phyloP scores from a whole-genome alignment of 768 basidiomycete species.

The Macrolepiota fuliginosa region DNA sequence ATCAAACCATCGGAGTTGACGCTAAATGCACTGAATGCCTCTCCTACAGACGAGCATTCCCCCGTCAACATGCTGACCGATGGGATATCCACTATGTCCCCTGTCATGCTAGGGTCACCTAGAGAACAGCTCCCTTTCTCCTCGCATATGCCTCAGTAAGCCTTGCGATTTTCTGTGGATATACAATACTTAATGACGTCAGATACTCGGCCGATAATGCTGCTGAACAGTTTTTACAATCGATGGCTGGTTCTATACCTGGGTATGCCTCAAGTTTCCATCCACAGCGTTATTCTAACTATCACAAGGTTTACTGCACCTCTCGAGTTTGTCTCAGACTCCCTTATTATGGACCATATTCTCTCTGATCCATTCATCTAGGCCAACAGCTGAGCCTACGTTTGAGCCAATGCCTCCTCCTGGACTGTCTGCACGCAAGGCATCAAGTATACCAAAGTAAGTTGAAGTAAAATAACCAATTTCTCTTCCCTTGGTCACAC shows the following conservation, averaged over 20 bases:
- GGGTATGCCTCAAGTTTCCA: slow-evolving; percentile 3
- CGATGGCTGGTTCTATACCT: slow-evolving; percentile 5
- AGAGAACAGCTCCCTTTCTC: not conserved
- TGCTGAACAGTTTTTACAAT: slow-evolving; percentile 7
- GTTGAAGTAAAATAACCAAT: not conserved
- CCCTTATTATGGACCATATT: not conserved
- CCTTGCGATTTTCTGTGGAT: not conserved
- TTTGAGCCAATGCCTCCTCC: slow-evolving; percentile 11
- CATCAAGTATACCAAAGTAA: slow-evolving; percentile 2
- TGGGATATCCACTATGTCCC: not conserved
- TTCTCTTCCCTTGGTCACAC: not conserved
- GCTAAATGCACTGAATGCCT: slow-evolving; percentile 6
- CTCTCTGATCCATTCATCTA: not conserved
- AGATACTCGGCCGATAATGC: not conserved
- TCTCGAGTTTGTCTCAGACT: slow-evolving; percentile 9
- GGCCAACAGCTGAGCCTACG: slow-evolving; percentile 4
- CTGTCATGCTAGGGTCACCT: not conserved
- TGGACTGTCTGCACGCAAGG: not conserved
- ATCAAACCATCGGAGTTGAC: slow-evolving; percentile 2
- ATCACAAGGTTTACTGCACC: slow-evolving; percentile 6
- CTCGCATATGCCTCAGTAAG: not conserved
- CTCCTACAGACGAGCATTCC: not conserved
- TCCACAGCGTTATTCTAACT: not conserved
- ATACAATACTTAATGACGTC: not conserved
- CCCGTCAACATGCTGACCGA: not conserved